These are phyloP conservation scores for Elaphomyces granulatus DNA, from an alignment of 495 filamentous ascomycete genomes.

Conservation along the genomic window DNA sequence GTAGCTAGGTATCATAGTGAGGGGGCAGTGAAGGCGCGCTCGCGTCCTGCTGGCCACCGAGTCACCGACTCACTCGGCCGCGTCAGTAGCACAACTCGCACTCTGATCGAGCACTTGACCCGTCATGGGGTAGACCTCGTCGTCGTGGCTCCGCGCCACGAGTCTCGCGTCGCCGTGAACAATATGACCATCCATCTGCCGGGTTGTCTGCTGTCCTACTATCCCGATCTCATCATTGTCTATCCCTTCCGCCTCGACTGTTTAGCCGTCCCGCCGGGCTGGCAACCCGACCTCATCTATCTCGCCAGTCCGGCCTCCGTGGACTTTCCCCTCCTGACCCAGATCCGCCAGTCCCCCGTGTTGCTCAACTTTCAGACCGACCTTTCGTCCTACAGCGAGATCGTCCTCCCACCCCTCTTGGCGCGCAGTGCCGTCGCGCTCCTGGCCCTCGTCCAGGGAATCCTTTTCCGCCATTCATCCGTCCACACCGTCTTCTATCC, in stretches of 20 bases:
- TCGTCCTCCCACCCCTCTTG: conserved; percentile 44
- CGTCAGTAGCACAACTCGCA: conserved; percentile 49
- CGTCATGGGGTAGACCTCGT: too few species aligned
- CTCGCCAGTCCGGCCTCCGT: conserved; percentile 48
- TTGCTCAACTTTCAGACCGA: conserved; percentile 54
- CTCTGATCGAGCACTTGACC: too few species aligned
- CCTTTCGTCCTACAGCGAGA: conserved; percentile 44
- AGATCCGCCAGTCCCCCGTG: conserved; percentile 41
- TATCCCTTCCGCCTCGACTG: conserved; percentile 45
- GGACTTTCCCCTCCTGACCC: conserved; percentile 48
- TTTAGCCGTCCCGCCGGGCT: too few species aligned
- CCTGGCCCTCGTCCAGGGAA: conserved; percentile 41
- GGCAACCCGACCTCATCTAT: conserved; percentile 48
- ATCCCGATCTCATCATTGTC: conserved; percentile 48
- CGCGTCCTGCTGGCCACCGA: conserved; percentile 44
- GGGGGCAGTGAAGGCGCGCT: too few species aligned
- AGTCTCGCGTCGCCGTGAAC: too few species aligned
- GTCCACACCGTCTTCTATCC: conserved; percentile 52
- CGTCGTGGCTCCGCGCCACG: too few species aligned
- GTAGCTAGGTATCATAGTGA: too few species aligned
- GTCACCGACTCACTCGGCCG: conserved; percentile 53
- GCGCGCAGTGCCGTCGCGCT: conserved; percentile 39
- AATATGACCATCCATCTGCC: conserved; percentile 36
- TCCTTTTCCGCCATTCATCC: conserved; percentile 40
- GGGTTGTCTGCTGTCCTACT: conserved; percentile 49